Conservation (phyloP, 805 yeast genomes). For the Kodamaea kaohsiungensis region DNA sequence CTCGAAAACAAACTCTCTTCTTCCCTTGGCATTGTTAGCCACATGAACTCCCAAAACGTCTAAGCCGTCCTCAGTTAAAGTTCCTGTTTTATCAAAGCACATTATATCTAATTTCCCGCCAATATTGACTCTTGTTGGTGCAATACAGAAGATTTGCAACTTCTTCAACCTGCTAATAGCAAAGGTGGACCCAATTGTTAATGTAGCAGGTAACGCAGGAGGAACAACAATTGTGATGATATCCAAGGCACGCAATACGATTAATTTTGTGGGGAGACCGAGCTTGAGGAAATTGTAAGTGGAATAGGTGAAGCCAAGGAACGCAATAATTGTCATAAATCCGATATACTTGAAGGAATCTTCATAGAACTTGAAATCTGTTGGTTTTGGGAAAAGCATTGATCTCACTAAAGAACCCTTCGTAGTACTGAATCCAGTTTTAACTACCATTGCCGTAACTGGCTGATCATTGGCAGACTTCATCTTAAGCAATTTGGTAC, state of each 20-base stretch:
- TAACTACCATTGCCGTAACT: slow-evolving; percentile 82
- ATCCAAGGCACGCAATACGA: slow-evolving; percentile 88
- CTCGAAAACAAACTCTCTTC: slow-evolving; percentile 38
- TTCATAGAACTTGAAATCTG: slow-evolving; percentile 87
- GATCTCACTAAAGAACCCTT: slow-evolving; percentile 93
- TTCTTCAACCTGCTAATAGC: slow-evolving; percentile 73
- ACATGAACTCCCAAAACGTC: slow-evolving; percentile 71
- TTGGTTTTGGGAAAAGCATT: slow-evolving; percentile 95
- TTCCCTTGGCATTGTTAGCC: slow-evolving; percentile 39
- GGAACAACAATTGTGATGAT: slow-evolving; percentile 96
- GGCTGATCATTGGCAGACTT: slow-evolving; percentile 71
- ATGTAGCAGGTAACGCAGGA: slow-evolving; percentile 96
- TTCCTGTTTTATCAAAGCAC: slow-evolving; percentile 97
- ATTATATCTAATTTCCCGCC: slow-evolving; percentile 90
- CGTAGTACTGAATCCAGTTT: slow-evolving; percentile 93
- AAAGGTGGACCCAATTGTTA: slow-evolving; percentile 94
- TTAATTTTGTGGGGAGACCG: slow-evolving; percentile 67
- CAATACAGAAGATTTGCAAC: slow-evolving; percentile 76
- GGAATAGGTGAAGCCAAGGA: slow-evolving; percentile 79
- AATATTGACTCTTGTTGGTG: slow-evolving; percentile 93
- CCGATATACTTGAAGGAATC: slow-evolving; percentile 97
- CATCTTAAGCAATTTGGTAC: slow-evolving; percentile 85
- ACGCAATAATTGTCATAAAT: slow-evolving; percentile 85
- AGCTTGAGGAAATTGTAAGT: slow-evolving; percentile 78
- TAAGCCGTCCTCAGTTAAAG: slow-evolving; percentile 93